Evolutionary conservation across 495 filamentous ascomycete species (phyloP), one percentile per base, ranked within the genome.

Genomic region (Hypomontagnella submonticulosa): DNA sequence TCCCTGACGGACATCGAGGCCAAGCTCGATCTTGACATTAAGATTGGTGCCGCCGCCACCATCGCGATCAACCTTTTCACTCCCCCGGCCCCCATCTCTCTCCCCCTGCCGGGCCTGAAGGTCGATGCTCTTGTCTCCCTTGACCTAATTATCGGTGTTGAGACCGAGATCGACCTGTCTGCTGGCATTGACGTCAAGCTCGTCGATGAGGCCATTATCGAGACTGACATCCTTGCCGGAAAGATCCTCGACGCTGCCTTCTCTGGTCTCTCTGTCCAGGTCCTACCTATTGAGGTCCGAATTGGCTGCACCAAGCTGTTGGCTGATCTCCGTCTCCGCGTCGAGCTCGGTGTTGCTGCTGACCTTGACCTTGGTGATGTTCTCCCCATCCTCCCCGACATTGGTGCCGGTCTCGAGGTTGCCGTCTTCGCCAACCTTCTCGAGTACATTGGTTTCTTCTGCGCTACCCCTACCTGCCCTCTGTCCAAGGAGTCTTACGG

Each of bases 161-260:
- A 73, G 36, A 74, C 71, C 12, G 71, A 67, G 33, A 70, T 80
- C 48, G 78, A 80, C 66, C 61, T 80, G 27, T 71, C 72, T 18
- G 77, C 73, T 46, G 78, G 78, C 44, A 76, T 80, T 46, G 74
- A 77, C 51, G 67, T 80, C 9, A 71, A 72, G 50, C 69, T 80
- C 19, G 71, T 75, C 19, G 76, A 79, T 13, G 75, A 71, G 10
- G 72, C 78, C 8, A 73, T 42, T 37, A 61, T 80, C 18, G 73
- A 73, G 52, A 72, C 77, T 34, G 74, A 78, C 27, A 71, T 79
- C 52, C 55, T 80, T 4, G 71, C 63, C 36, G 78, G 78, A n/a
- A 68, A 77, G 46, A 77, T 80, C 51, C 57, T 75, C 3, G 69
- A 79, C 20, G 66, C 66, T 48, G 57, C 67, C 33, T 70, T 74